phyloP scores from a whole-genome alignment of 805 yeast genomes.

The Candida ficus region DNA sequence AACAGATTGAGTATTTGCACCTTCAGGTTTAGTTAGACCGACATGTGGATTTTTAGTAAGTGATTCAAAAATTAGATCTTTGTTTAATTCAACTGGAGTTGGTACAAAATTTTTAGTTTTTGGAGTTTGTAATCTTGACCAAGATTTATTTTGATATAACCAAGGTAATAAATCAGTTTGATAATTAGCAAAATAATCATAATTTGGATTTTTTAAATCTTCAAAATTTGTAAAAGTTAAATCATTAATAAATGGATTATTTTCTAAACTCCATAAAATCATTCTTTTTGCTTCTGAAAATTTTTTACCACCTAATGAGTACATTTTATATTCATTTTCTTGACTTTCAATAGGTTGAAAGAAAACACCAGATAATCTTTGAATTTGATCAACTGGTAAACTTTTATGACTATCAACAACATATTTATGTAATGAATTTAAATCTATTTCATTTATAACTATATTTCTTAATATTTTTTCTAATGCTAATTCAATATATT shows the following conservation, averaged over 20 bases:
- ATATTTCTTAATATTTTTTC: constrained; percentile 14
- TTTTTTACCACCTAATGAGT: constrained; percentile 16
- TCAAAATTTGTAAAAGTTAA: constrained; percentile 2
- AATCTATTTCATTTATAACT: constrained; percentile 12
- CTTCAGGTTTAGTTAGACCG: not conserved
- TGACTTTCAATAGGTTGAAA: constrained; percentile 10
- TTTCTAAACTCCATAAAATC: constrained; percentile 23
- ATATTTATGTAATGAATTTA: constrained; percentile 11
- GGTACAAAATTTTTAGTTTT: constrained; percentile 2
- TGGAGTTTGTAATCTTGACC: constrained; percentile 21
- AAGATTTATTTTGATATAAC: constrained; percentile 19
- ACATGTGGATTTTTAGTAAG: not conserved
- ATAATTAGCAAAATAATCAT: constrained; percentile 7
- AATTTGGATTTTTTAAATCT: constrained; percentile 6
- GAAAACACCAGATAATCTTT: constrained; percentile 20
- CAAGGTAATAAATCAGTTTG: constrained; percentile 22
- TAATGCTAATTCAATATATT: constrained; percentile 22
- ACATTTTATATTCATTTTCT: constrained; percentile 12
- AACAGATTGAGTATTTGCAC: constrained; percentile 8
- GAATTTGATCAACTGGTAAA: constrained; percentile 22
- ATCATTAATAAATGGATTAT: constrained; percentile 19
- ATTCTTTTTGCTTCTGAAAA: constrained; percentile 21
- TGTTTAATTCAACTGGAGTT: constrained; percentile 6
- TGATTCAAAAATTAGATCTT: not conserved
- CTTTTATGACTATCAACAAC: constrained; percentile 5